Base-by-base conservation (phyloP, 345 rosid species). In the Capsella bursapastoris region DNA sequence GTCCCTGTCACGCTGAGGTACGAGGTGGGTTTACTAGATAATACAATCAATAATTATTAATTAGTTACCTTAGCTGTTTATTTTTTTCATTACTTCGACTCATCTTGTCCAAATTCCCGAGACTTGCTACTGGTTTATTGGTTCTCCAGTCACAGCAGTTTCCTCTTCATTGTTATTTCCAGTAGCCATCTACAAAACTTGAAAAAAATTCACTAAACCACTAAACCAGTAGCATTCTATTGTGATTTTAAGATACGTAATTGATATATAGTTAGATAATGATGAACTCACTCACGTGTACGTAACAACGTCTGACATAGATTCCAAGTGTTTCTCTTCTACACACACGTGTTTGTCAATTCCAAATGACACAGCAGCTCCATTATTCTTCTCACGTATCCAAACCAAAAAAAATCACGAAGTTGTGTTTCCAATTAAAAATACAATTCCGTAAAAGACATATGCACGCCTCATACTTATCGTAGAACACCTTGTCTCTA, bases 251-350 rank as follows among this genome's bases (percentile, higher is more conserved):
- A 72, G 34, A 72, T 44, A 55, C 63, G 70, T 53, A 43, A 41
- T 53, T 8, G 44, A 34, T 29, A 63, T 49, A 51, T 49, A 51
- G 8, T 22, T 58, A 8, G 35, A 45, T 57, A 58, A 59, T 68
- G 68, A 45, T 67, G 44, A 29, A 67, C 56, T 57, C 79, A 75
- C 79, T 57, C 79, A 75, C 79, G 79, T 59, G 47, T 29, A 75
- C 78, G 73, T 51, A 37, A 66, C 63, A 48, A 57, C 63, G 49
- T 38, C 49, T 73, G 45, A 74, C 72, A 49, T 66, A 58, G 45
- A 74, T 74, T 73, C 71, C 12, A 27, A 37, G 29, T 11, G 37
- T 34, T 34, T 34, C 25, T 34, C 35, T 57, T 5, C 25, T 22
- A 22, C 25, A 37, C 27, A 71, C 29, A 60, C 68, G 68, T 71